Evolutionary conservation across 1,284 basidiomycete species (phyloP), one percentile per base, ranked within the genome.

Genomic region (Ustilago lituana): DNA sequence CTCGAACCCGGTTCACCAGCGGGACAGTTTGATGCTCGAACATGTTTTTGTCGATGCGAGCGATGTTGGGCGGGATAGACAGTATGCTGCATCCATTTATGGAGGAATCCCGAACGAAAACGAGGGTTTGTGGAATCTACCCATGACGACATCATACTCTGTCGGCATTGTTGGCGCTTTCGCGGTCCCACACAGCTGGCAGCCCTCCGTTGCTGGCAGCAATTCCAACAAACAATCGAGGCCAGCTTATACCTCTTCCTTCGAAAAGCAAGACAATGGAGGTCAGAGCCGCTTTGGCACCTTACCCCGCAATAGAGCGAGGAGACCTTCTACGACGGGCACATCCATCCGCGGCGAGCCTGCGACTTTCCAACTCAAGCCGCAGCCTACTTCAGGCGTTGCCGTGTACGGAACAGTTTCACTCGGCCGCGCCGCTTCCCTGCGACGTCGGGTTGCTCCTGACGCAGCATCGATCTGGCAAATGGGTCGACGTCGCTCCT

Each of bases 21-120:
- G 31, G 12, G 26, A 43, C 5, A 31, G 45, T n/a, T 17, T 68
- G 50, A 22, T 50, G 58, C 44, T 68, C 3, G 65, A 68, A 17
- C 65, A 68, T 26, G 23, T 62, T 26, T 68, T 68, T 47, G 51
- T 68, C 22, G 65, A 68, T 35, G 59, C 51, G 0, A 35, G 33
- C 12, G 46, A 46, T 22, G 46, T 55, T 17, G 43, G 41, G n/a
- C 14, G n/a, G 20, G 6, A 2, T 2, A 10, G 50, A 14, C 29
- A 35, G 15, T 59, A 52, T 12, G 44, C 37, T 19, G 35, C 26
- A 6, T 46, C 32, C 7, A 41, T 11, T 8, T 54, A 48, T n/a
- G 47, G 49, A 1, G 37, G n/a, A 15, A 36, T 36, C 11, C 35
- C 46, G 1, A 48, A 14, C 17, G 35, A 24, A 5, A 24, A 31